phyloP scores from a whole-genome alignment of 129 eudicot genomes.

The Pulicaria dysenterica region DNA sequence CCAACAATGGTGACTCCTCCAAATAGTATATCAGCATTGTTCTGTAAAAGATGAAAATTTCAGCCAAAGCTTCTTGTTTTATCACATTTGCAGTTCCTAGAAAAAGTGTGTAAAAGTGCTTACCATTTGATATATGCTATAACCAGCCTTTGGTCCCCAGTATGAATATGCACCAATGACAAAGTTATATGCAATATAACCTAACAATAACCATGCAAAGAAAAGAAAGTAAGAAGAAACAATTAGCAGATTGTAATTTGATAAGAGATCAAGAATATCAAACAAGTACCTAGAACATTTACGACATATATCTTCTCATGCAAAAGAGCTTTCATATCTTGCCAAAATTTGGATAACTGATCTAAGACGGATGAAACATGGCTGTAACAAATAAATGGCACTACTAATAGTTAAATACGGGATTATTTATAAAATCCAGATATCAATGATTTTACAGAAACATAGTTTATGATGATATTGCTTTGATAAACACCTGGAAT shows the following conservation, averaged over 20 bases:
- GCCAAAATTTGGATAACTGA: slow-evolving; percentile 48
- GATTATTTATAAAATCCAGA: slow-evolving; percentile 24
- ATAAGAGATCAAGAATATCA: neutral
- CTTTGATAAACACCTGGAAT: slow-evolving; percentile 42
- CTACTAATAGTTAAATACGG: neutral
- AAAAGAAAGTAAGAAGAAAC: neutral
- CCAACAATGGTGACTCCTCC: slow-evolving; percentile 88
- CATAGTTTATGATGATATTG: slow-evolving; percentile 1
- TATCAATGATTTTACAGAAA: slow-evolving; percentile 1
- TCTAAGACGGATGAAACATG: slow-evolving; percentile 29
- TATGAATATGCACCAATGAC: slow-evolving; percentile 95
- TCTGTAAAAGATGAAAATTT: slow-evolving; percentile 42
- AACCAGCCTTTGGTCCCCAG: slow-evolving; percentile 99
- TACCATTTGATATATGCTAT: slow-evolving; percentile 88
- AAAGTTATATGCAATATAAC: slow-evolving; percentile 85
- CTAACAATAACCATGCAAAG: slow-evolving; percentile 45
- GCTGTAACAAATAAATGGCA: slow-evolving; percentile 39
- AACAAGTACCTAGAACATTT: slow-evolving; percentile 72
- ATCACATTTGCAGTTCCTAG: neutral
- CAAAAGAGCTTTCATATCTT: slow-evolving; percentile 72
- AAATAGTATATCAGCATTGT: slow-evolving; percentile 77
- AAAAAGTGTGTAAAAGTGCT: slow-evolving; percentile 4
- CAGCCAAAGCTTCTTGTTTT: slow-evolving; percentile 4
- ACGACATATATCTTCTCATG: slow-evolving; percentile 65
- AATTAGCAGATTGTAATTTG: slow-evolving; percentile 7